These are phyloP conservation scores for Telopea speciosissima DNA, from an alignment of 177 flowering plant genomes.

Conservation along the genomic window DNA sequence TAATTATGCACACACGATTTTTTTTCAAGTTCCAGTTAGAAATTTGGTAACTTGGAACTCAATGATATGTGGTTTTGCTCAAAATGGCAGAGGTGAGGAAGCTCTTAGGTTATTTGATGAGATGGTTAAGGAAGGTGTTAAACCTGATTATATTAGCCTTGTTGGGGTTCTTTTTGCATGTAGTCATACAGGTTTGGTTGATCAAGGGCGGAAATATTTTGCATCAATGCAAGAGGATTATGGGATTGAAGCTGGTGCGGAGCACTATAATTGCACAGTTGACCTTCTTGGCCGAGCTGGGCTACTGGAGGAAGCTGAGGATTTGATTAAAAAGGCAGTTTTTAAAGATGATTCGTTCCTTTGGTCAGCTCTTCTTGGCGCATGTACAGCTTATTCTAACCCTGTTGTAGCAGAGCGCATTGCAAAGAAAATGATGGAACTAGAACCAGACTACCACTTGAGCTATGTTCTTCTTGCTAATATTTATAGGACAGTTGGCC, in stretches of 20 bases:
- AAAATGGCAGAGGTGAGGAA: constrained; percentile 72
- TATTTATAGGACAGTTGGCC: constrained; percentile 55
- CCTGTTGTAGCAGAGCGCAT: constrained; percentile 58
- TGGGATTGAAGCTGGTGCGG: constrained; percentile 51
- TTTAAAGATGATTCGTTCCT: constrained; percentile 46
- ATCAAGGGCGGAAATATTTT: too few relatives aligned
- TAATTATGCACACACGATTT: constrained; percentile 51
- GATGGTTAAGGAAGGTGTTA: too few relatives aligned
- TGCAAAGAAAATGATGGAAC: constrained; percentile 75
- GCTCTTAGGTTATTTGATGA: too few relatives aligned
- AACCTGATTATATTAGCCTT: too few relatives aligned
- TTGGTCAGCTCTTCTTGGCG: constrained; percentile 84
- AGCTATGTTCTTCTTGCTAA: constrained; percentile 67
- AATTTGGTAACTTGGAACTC: constrained; percentile 86
- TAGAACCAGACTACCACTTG: too few relatives aligned
- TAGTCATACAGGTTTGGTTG: too few relatives aligned
- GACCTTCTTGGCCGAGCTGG: constrained; percentile 90
- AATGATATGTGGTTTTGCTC: constrained; percentile 82
- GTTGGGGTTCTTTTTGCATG: too few relatives aligned
- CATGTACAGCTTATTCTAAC: constrained; percentile 52
- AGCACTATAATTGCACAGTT: constrained; percentile 83
- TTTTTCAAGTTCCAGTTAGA: constrained; percentile 33
- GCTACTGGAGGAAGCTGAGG: constrained; percentile 77
- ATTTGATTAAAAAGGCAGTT: constrained; percentile 43
- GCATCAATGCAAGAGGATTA: constrained; percentile 54